Evolutionary conservation across 768 basidiomycete species (phyloP).

Genomic region (Kwoniella shandongensis): DNA sequence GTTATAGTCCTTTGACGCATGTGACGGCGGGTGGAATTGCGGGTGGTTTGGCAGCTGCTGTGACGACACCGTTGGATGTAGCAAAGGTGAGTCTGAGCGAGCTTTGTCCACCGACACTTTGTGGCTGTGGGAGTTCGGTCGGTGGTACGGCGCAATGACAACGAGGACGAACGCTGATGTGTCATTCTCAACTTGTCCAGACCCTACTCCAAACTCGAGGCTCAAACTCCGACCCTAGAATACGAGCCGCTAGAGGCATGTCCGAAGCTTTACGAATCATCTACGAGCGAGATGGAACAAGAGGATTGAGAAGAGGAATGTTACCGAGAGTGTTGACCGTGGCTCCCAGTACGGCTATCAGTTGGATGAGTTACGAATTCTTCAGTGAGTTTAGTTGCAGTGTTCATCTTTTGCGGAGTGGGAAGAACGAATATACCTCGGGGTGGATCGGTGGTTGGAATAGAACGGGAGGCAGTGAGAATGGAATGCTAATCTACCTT

Average conservation of each 20-base stretch:
- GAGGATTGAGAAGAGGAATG: conserved; percentile 82
- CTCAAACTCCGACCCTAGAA: conserved; percentile 77
- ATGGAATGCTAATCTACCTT: no score
- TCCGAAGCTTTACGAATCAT: conserved; percentile 84
- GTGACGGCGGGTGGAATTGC: conserved; percentile 88
- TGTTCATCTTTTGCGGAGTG: no score
- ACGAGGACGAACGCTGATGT: no score
- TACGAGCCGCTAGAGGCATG: conserved; percentile 81
- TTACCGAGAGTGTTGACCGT: conserved; percentile 89
- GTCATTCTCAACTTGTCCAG: conserved; percentile 37
- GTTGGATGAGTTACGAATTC: conserved; percentile 97
- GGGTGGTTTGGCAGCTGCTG: conserved; percentile 88
- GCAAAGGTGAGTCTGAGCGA: conserved; percentile 62
- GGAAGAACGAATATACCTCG: no score
- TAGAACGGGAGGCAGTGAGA: no score
- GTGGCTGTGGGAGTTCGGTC: background rate
- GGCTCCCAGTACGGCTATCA: conserved; percentile 94
- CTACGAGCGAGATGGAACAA: conserved; percentile 77
- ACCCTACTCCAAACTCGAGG: conserved; percentile 94
- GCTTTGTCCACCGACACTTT: background rate
- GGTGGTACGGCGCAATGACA: background rate
- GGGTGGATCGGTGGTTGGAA: no score
- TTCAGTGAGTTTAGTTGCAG: conserved; percentile 70
- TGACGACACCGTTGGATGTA: conserved; percentile 95
- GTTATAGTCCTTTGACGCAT: conserved; percentile 91